Evolutionary conservation across 495 filamentous ascomycete species (phyloP), one percentile per base, ranked within the genome.

Genomic region (Cryomyces minteri): DNA sequence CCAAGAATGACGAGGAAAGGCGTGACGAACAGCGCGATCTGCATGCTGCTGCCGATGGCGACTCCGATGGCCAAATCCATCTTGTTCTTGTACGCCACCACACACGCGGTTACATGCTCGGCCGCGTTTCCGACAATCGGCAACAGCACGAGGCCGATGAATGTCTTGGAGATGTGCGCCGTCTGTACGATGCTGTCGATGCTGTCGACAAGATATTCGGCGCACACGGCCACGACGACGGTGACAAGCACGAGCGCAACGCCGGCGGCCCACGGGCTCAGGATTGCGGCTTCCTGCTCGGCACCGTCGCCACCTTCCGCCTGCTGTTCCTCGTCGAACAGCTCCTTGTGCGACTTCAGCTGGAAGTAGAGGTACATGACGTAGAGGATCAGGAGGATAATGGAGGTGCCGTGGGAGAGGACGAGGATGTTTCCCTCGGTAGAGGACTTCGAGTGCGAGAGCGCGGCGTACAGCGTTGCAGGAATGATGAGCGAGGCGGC

Each of bases 71-170:
- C 88, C 11, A 98, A 71, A 53, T 95, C 86, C 90, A 96, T 98
- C 72, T 98, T 98, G 62, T 92, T 72, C 66, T 93, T 93, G 55
- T 80, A 73, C 0, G 90, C 84, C 37, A 95, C 88, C 31, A 95
- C 80, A 36, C 87, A 79, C 9, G 90, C 90, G 6, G 90, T 95
- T 36, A 93, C 88, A 60, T 98, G 90, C 63, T 98, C 90, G 6
- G 90, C 90, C 2, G 90, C 90, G 55, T 98, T 98, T 48, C 90
- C 90, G 32, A 98, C 90, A 57, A 98, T 95, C 29, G 90, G 90
- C 39, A 98, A 82, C 33, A 98, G 70, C 49, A 98, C 80, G 44
- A 98, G 71, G 67, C 90, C 90, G 58, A 96, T 90, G 60, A 98
- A 98, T 4, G 83, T 94, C 59, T 90, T 92, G 67, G 79, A 87